phyloP scores from a whole-genome alignment of 1,284 basidiomycete genomes.

The Melampsora americana region DNA sequence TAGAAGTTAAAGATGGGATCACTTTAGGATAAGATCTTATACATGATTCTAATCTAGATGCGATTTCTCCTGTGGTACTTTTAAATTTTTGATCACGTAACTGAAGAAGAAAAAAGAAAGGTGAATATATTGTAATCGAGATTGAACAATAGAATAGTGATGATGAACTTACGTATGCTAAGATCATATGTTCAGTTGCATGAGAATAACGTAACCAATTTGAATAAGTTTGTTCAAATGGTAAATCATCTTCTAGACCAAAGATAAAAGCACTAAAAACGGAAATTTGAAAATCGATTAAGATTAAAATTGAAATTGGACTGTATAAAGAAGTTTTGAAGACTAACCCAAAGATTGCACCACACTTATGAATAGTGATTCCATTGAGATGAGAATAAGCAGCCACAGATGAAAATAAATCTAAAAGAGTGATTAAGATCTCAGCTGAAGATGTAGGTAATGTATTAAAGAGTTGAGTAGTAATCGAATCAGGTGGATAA shows the following conservation, averaged over 20 bases:
- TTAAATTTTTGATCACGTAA: conserved; percentile 48
- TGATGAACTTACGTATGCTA: conserved; percentile 21
- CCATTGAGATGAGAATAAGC: conserved; percentile 31
- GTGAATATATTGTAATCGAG: background rate
- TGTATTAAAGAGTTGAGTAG: conserved; percentile 10
- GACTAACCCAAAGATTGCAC: conserved; percentile 36
- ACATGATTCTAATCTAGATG: conserved; percentile 47
- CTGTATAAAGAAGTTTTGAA: background rate
- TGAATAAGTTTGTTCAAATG: conserved; percentile 38
- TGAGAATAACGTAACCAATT: conserved; percentile 33
- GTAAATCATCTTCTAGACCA: conserved; percentile 25
- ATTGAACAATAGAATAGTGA: background rate
- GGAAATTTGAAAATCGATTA: background rate
- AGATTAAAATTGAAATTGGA: too few species aligned
- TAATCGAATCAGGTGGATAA: conserved; percentile 28
- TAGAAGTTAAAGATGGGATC: conserved; percentile 46
- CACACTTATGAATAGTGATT: conserved; percentile 41
- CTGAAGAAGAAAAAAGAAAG: conserved; percentile 33
- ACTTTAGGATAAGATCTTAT: conserved; percentile 48
- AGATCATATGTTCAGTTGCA: conserved; percentile 38
- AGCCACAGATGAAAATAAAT: conserved; percentile 35
- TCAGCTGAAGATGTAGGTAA: background rate
- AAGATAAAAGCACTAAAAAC: conserved; percentile 31
- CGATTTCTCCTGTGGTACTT: conserved; percentile 47
- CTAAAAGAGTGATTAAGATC: conserved; percentile 20